Base-by-base conservation (phyloP, 2,329 filamentous ascomycete genomes). In the Pestalotiopsis fici region DNA sequence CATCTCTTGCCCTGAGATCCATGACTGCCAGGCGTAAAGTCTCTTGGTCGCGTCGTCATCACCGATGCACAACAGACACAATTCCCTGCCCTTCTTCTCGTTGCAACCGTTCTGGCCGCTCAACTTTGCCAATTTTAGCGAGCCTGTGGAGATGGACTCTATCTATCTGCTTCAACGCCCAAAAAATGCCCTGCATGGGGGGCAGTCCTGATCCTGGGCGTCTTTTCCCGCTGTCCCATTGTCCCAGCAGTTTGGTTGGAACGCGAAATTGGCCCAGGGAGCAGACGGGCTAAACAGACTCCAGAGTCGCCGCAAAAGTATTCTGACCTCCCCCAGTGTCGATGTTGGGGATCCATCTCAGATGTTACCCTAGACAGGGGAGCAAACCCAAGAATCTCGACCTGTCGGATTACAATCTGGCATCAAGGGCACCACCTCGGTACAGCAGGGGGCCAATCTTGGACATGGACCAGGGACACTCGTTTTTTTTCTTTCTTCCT, bases 131-230 rank as follows among this genome's bases (percentile, higher is more conserved):
- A 55, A 28, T 54, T 55, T 55, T 55, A 54, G 62, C 23, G 39
- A 54, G 43, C 18, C 27, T 35, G 62, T 64, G 62, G 63, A 27
- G 50, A 47, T 59, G 13, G 43, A 31, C 50, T 59, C 54, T 59
- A 59, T 65, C 31, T 65, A 65, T 65, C 63, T 65, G 63, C 28
- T 31, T 65, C 63, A 65, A 59, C 23, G 28, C 28, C 63, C 31
- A 35, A 35, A 27, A 59, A 65, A 65, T 57, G 56, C 21, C n/a
- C 23, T n/a, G 7, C 27, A 31, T 31, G 28, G 63, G 63, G 54
- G 31, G 31, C n/a, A n/a, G 31, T 35, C 57, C n/a, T 27, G 25
- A 60, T 60, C 57, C 57, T 27, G 54, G 31, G 54, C 37, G 39
- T 57, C 28, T 35, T 23, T 35, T 35, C 31, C 31, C 31, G 31